Evolutionary conservation across 2,329 filamentous ascomycete species (phyloP).

Genomic region (Xylaria sp.): DNA sequence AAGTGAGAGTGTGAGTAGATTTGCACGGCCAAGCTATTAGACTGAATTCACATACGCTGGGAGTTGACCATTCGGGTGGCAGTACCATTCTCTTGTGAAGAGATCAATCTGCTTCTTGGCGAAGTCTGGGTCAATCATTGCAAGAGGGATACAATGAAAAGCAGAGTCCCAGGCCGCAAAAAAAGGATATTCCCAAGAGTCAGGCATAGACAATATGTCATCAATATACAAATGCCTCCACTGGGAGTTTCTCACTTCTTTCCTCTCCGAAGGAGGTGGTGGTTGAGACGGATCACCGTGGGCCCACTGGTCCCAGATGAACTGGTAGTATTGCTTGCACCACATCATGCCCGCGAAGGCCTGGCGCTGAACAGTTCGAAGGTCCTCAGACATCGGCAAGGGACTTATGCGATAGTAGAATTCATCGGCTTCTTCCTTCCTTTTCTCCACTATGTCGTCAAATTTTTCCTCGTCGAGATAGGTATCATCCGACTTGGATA

Average conservation of each 20-base stretch:
- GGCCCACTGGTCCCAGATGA: constrained; percentile 98
- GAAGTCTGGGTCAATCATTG: constrained; percentile 98
- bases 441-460: constrained; percentile 88
- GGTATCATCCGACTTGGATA: constrained; percentile 78
- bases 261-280: constrained; percentile 82
- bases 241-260: constrained; percentile 83
- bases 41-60: constrained; percentile 72
- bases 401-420: constrained; percentile 96
- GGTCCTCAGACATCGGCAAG: constrained; percentile 90
- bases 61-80: constrained; percentile 95
- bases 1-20: constrained; percentile 10
- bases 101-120: constrained; percentile 98
- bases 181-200: constrained; percentile 98
- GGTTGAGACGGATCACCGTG: constrained; percentile 92
- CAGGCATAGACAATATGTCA: constrained; percentile 96
- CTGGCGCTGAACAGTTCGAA: constrained; percentile 94
- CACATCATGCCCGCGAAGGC: constrained; percentile 98
- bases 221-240: constrained; percentile 98
- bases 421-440: constrained; percentile 90
- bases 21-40: neutral
- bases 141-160: constrained; percentile 94
- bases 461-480: constrained; percentile 94
- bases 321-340: constrained; percentile 97
- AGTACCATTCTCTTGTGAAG: constrained; percentile 98
- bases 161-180: constrained; percentile 98